A percentile compares a stretch with the other conserved stretches of the same genome.
Conservation (phyloP, 441 rosid genomes). For the Syzygium syzygioides region DNA sequence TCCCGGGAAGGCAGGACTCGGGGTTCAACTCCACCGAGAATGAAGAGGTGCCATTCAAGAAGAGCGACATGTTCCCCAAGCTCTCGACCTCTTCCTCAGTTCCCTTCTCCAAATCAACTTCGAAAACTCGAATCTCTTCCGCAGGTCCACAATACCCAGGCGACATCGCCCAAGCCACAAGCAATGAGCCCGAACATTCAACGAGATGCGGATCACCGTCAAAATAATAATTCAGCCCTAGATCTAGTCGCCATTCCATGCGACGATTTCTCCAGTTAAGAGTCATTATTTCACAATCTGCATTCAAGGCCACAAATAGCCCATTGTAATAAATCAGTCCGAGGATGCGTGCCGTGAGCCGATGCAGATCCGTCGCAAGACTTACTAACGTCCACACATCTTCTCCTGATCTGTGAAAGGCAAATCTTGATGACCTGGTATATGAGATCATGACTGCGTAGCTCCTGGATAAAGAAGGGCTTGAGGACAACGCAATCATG, state of each 20-base stretch:
- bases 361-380: neutral
- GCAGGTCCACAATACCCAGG: neutral
- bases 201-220: neutral
- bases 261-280: neutral
- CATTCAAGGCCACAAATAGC: neutral
- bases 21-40: neutral
- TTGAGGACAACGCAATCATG: too few relatives aligned
- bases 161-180: rapidly evolving
- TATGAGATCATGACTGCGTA: neutral
- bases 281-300: neutral
- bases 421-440: neutral
- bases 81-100: neutral
- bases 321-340: neutral
- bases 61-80: neutral
- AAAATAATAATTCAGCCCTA: neutral
- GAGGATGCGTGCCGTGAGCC: neutral
- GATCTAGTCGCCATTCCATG: neutral
- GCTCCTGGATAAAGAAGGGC: too few relatives aligned
- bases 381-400: neutral
- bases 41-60: neutral
- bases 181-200: neutral
- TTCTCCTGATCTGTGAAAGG: neutral
- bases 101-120: neutral
- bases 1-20: neutral
- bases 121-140: neutral